Base-by-base conservation (phyloP, 192 early-diverging fungal genomes). In the Mortierella hygrophila region DNA sequence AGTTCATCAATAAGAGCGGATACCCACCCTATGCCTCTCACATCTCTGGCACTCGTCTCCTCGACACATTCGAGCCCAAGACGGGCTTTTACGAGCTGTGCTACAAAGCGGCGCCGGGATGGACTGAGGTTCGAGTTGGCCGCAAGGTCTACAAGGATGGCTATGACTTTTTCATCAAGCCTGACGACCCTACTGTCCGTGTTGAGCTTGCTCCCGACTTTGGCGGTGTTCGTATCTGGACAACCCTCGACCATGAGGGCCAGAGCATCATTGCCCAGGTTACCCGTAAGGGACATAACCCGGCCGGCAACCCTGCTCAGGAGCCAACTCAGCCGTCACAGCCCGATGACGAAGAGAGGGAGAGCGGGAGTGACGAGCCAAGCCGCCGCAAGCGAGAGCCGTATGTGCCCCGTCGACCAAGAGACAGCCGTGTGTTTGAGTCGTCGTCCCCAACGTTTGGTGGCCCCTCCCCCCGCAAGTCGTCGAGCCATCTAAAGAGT, bases 11-110 rank as follows among this genome's bases (percentile, higher is more conserved):
- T 52, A 87, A 88, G 41, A 72, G 68, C 57, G 92, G 92, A 35
- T 92, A 88, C 77, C 92, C 92, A 26, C 92, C 92, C 18, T 93
- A 91, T 79, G 85, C 92, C 8, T 82, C 88, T 6, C 82, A 88
- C 26, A 88, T 90, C 9, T 88, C 90, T 35, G 89, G 89, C 9
- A 89, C 83, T 37, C 73, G 91, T 4, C 85, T 89, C 20, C 68
- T 89, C 47, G 89, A 90, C 38, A 82, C 82, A 6, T 90, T 90
- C 37, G 79, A 91, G 18, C 65, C 80, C 16, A 79, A 89, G 35
- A 84, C 74, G 37, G 80, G 82, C 8, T 75, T 69, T n/a, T 92
- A 88, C 52, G 87, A 90, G 44, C 82, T 93, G 21, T 83, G 78
- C 13, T 89, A 87, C 68, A 88, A 82, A 49, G 85, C 80, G 29